phyloP scores from a whole-genome alignment of 495 filamentous ascomycete species.

The Filosporella fistucella region DNA sequence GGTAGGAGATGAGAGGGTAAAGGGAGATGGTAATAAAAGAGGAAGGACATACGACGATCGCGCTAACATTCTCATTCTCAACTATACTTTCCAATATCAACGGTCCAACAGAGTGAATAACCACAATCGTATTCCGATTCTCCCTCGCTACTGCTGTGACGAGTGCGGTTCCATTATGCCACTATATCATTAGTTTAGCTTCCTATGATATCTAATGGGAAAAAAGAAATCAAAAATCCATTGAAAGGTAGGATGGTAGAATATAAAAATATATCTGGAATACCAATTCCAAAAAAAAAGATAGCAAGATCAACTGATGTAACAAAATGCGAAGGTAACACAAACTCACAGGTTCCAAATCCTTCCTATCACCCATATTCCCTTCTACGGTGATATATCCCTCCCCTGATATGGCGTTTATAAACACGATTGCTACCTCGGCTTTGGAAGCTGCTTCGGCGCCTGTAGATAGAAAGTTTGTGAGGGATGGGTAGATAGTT shows the following conservation, averaged over 20 bases:
- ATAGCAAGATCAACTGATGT: too few species aligned
- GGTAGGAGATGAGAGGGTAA: too few species aligned
- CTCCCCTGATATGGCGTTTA: conserved; percentile 82
- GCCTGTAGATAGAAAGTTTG: conserved; percentile 46
- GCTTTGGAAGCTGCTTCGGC: conserved; percentile 26
- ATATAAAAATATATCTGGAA: too few species aligned
- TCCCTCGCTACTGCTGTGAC: conserved; percentile 68
- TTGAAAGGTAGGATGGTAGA: too few species aligned
- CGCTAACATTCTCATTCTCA: conserved; percentile 55
- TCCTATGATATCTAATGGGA: too few species aligned
- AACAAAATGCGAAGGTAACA: too few species aligned
- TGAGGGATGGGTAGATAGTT: conserved; percentile 62
- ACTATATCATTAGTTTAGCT: too few species aligned
- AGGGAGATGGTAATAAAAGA: too few species aligned
- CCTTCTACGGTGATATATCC: conserved; percentile 6
- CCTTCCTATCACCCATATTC: conserved; percentile 76
- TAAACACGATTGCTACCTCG: conserved; percentile 63
- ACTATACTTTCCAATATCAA: conserved; percentile 73
- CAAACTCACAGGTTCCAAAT: conserved; percentile 72
- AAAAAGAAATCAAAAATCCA: too few species aligned
- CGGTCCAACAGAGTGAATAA: conserved; percentile 80
- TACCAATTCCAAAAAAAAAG: too few species aligned
- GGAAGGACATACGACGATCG: too few species aligned
- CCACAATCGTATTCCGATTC: conserved; percentile 92
- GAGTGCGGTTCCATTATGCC: conserved; percentile 80